Evolutionary conservation across 257 asterid species (phyloP).

Genomic region (Solanum etuberosum): DNA sequence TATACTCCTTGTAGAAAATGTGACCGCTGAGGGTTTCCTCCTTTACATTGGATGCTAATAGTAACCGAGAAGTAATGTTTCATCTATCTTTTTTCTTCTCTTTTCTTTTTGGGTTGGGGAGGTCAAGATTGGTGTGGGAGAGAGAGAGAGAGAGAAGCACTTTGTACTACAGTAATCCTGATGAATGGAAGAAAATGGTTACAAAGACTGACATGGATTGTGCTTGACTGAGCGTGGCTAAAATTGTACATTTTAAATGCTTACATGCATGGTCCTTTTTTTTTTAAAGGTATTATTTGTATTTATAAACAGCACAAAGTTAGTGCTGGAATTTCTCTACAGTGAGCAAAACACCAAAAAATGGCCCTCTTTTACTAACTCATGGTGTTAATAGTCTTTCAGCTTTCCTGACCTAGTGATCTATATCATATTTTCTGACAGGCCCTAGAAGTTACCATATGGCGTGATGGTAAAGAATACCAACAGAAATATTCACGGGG

Average conservation of each 20-base stretch:
- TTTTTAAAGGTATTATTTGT: background rate
- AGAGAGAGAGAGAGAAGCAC: background rate
- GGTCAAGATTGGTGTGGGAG: background rate
- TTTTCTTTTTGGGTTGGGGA: background rate
- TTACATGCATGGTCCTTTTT: background rate
- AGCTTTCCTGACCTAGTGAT: background rate
- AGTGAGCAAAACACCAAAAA: background rate
- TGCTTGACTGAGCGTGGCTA: background rate
- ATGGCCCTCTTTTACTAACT: background rate
- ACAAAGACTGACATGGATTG: background rate
- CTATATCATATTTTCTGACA: conserved; percentile 17
- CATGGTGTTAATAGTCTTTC: background rate
- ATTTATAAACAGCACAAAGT: background rate
- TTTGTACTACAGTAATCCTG: background rate
- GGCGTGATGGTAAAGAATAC: conserved; percentile 89
- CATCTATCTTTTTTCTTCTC: background rate
- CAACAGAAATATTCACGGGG: conserved; percentile 88
- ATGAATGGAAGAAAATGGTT: background rate
- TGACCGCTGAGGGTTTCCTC: background rate
- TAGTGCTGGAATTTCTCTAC: background rate
- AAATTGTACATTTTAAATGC: background rate
- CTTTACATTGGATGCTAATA: background rate
- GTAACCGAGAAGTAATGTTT: background rate
- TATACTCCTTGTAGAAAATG: background rate
- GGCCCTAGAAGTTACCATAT: conserved; percentile 82